Conservation (phyloP, 1,284 basidiomycete species). For the Cutaneotrichosporon mucoides region DNA sequence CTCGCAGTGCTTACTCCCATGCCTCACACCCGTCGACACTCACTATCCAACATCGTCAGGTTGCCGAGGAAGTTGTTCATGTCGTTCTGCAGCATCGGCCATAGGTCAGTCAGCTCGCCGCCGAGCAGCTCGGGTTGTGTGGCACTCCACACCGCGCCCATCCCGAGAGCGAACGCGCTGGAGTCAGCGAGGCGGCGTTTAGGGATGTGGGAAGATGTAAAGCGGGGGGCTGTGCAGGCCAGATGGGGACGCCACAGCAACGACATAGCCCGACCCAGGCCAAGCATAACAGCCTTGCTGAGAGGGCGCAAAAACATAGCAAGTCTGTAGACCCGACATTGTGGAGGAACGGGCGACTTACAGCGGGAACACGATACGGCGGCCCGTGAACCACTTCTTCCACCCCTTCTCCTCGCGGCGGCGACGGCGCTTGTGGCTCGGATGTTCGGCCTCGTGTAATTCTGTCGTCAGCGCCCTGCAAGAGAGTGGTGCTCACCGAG, state of each 20-base stretch:
- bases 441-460: slow-evolving; percentile 26
- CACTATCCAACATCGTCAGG: slow-evolving; percentile 39
- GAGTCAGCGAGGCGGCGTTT: slow-evolving; percentile 1
- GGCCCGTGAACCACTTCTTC: slow-evolving; percentile 27
- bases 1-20: no score
- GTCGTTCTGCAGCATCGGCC: slow-evolving; percentile 38
- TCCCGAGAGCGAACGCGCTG: slow-evolving; percentile 17
- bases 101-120: slow-evolving; percentile 26
- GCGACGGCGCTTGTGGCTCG: not conserved
- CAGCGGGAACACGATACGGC: slow-evolving; percentile 19
- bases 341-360: not conserved
- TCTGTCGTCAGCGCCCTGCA: slow-evolving; percentile 16
- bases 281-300: no score
- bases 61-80: slow-evolving; percentile 39
- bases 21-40: not conserved
- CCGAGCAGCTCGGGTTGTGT: slow-evolving; percentile 17
- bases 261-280: no score
- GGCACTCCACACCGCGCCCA: slow-evolving; percentile 19
- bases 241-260: no score
- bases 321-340: no score
- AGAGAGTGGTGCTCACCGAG: slow-evolving; percentile 28
- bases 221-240: no score
- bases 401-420: slow-evolving; percentile 12
- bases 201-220: no score
- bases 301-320: no score